A percentile compares a stretch with the other conserved stretches of the same genome.
phyloP scores from a whole-genome alignment of 495 filamentous ascomycete species.

The Aspergillus incahuasiensis region DNA sequence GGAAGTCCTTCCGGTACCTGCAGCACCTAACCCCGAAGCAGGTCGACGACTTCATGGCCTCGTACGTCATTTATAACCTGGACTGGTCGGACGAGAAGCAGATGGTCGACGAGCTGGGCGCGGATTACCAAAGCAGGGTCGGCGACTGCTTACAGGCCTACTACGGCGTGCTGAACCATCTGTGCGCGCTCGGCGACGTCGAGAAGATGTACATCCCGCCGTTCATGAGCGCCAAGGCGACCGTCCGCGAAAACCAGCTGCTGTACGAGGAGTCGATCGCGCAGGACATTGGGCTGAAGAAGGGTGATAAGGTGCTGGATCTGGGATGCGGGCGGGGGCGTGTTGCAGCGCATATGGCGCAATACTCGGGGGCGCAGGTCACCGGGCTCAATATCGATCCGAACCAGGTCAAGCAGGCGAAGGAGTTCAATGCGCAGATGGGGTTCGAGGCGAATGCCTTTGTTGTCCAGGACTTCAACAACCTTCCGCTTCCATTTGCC shows the following conservation, averaged over 20 bases:
- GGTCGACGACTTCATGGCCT: slow-evolving; percentile 62
- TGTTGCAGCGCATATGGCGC: slow-evolving; percentile 59
- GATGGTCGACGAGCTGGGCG: slow-evolving; percentile 54
- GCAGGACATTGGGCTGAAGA: slow-evolving; percentile 44
- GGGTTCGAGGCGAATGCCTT: slow-evolving; percentile 48
- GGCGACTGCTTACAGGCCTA: slow-evolving; percentile 57
- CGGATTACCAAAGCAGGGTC: slow-evolving; percentile 54
- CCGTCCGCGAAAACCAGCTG: slow-evolving; percentile 48
- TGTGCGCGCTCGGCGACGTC: slow-evolving; percentile 61
- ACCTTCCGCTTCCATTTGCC: slow-evolving; percentile 53
- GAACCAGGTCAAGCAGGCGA: slow-evolving; percentile 56
- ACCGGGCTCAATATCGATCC: slow-evolving; percentile 61
- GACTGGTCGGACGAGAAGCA: slow-evolving; percentile 57
- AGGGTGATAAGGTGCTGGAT: slow-evolving; percentile 52
- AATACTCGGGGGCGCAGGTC: slow-evolving; percentile 49
- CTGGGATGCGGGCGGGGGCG: slow-evolving; percentile 58
- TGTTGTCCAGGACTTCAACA: slow-evolving; percentile 54
- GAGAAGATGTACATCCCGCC: slow-evolving; percentile 69
- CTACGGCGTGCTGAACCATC: slow-evolving; percentile 60
- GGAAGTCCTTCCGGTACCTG: slow-evolving; percentile 53
- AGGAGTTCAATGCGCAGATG: slow-evolving; percentile 44
- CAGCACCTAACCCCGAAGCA: slow-evolving; percentile 52
- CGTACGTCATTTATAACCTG: slow-evolving; percentile 62
- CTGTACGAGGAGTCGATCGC: slow-evolving; percentile 59
- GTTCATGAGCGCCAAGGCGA: slow-evolving; percentile 54